Base-by-base conservation (phyloP, 2,329 filamentous ascomycete genomes). In the Botrytis paeoniae region DNA sequence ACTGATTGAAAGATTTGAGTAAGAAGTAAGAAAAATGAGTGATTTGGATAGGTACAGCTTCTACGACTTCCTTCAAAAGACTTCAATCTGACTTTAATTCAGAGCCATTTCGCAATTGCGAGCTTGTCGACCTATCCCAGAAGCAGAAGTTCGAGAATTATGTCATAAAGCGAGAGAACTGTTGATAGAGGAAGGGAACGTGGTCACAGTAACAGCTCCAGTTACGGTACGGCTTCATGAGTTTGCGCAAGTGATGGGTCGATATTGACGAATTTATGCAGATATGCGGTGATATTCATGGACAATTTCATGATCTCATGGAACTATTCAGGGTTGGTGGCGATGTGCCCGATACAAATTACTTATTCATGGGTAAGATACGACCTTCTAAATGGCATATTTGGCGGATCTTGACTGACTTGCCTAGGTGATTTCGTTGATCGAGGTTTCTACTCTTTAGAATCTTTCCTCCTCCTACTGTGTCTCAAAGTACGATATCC, bases 401-500 rank as follows among this genome's bases (percentile, higher is more conserved):
- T 22, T 45, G 39, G 39, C 32, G 10, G 37, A 63, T 39, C 16
- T 25, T 60, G 43, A 69, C 75, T 80, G 41, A 80, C 62, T 59
- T 32, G 25, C 51, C 68, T 76, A 94, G 92, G 95, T 81, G 95
- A 99, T 83, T 99, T 98, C 79, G 95, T 99, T 81, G 95, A 99
- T 83, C 93, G 95, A 76, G 95, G 95, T 73, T 99, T 98, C 87
- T 99, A 98, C 85, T 97, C 94, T 3, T 91, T 99, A 78, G 95
- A 99, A 84, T 96, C 95, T 7, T 98, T 99, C 81, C 91, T 98
- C 75, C 92, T 99, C 72, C 91, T 99, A 18, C 89, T 99, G 70
- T 97, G 94, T 81, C 90, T 98, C 79, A 98, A 98, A 87, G 95
- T 98, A 75, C 92, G 95, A 81, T 98, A 98, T 81, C 96, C 95